These are phyloP conservation scores for Uromyces viciae-fabae DNA, from an alignment of 1,284 basidiomycete species.

Conservation along the genomic window DNA sequence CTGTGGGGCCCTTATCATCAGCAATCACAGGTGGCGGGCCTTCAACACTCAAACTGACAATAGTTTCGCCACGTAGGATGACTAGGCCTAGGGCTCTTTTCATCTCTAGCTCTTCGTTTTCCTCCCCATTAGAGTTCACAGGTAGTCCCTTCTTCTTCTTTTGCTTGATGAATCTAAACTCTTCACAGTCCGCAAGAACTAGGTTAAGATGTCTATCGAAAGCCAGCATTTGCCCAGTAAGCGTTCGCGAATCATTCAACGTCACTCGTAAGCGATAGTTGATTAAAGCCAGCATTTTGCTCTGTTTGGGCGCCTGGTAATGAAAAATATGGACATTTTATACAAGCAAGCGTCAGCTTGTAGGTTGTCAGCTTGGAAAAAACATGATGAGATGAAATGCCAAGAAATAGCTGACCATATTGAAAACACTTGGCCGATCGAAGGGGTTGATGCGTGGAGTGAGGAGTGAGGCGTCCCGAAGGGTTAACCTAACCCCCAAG, in stretches of 20 bases:
- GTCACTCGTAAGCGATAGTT: constrained; percentile 97
- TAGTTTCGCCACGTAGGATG: constrained; percentile 91
- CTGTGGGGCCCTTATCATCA: constrained; percentile 75
- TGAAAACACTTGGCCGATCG: not conserved
- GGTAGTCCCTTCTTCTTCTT: constrained; percentile 66
- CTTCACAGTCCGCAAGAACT: constrained; percentile 94
- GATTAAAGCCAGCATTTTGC: constrained; percentile 95
- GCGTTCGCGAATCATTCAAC: constrained; percentile 91
- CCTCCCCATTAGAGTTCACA: constrained; percentile 7
- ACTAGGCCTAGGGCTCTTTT: constrained; percentile 93
- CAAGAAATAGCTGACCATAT: not conserved
- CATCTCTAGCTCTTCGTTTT: constrained; percentile 71
- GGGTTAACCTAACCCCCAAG: not conserved
- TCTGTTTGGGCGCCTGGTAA: constrained; percentile 69
- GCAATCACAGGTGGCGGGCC: constrained; percentile 90
- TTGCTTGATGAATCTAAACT: constrained; percentile 80
- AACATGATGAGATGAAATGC: not conserved
- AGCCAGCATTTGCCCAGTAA: constrained; percentile 97
- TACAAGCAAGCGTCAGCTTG: not conserved
- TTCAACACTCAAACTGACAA: constrained; percentile 90
- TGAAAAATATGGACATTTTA: not conserved
- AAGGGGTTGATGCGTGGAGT: not conserved
- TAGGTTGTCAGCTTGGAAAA: no score
- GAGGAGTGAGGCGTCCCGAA: no score
- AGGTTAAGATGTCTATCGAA: constrained; percentile 99